Evolutionary conservation across 202 grass and related monocot species (phyloP).

Genomic region (Carex sylvatica): DNA sequence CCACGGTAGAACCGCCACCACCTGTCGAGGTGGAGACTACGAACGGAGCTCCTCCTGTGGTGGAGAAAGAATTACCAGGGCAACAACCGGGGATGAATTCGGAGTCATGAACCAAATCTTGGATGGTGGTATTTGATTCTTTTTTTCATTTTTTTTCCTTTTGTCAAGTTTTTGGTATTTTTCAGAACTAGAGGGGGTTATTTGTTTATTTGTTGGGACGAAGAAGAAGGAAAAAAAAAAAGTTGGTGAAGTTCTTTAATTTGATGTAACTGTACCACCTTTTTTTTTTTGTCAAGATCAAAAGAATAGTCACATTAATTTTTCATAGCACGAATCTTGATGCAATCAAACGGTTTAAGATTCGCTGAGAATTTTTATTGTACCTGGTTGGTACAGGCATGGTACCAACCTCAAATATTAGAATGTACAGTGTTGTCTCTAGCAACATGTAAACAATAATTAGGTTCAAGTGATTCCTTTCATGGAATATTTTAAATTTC

Average conservation of each 20-base stretch:
- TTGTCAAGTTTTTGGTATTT: constrained; percentile 19
- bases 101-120: not conserved
- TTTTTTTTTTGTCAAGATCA: constrained; percentile 27
- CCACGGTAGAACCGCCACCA: not conserved
- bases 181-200: constrained; percentile 10
- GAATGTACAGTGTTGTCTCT: not conserved
- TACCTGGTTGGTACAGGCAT: not conserved
- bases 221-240: not conserved
- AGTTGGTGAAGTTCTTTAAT: constrained; percentile 21
- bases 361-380: not conserved
- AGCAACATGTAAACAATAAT: not conserved
- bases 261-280: not conserved
- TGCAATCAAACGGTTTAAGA: not conserved
- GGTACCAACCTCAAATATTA: not conserved
- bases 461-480: not conserved
- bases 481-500: not conserved
- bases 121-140: constrained; percentile 6
- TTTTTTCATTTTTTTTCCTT: not conserved
- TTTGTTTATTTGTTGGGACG: constrained; percentile 29
- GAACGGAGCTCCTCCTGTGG: not conserved
- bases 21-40: not conserved
- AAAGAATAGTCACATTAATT: constrained; percentile 26
- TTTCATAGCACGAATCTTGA: not conserved
- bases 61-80: not conserved
- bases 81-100: not conserved